Percentiles rank a stretch among this genome's conserved stretches.
Evolutionary conservation across 2,329 filamentous ascomycete genomes (phyloP).

Genomic region (Scopulariopsis brevicaulis): DNA sequence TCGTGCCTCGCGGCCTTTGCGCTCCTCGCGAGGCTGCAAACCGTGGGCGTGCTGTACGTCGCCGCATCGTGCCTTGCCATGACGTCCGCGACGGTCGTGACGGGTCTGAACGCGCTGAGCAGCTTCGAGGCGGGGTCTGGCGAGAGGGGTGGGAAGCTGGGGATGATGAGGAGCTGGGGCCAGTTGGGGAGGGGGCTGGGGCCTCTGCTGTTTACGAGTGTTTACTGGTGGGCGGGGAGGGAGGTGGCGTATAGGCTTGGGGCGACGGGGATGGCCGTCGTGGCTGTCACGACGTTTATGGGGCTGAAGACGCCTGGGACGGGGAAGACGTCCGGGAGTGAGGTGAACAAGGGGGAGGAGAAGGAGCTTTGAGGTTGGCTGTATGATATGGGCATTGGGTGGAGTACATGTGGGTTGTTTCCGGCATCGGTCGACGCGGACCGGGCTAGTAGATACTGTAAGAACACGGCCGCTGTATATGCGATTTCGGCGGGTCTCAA

Average conservation of each 20-base stretch:
- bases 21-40: constrained; percentile 59
- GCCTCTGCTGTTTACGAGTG: constrained; percentile 79
- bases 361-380: constrained; percentile 3
- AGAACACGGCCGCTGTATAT: not conserved
- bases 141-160: constrained; percentile 79
- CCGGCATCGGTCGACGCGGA: not conserved
- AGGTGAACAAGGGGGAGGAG: not conserved
- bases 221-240: constrained; percentile 97
- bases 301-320: constrained; percentile 52
- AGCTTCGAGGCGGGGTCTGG: constrained; percentile 75
- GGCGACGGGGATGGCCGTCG: constrained; percentile 66
- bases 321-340: not conserved
- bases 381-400: not conserved
- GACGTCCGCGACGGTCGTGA: constrained; percentile 91
- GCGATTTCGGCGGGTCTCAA: not conserved
- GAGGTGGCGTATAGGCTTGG: constrained; percentile 77
- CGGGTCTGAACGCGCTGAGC: constrained; percentile 80
- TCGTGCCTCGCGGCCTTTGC: constrained; percentile 72
- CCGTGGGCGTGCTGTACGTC: constrained; percentile 60
- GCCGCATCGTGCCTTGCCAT: constrained; percentile 78
- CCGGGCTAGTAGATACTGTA: not conserved
- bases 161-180: constrained; percentile 69
- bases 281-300: constrained; percentile 59
- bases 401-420: not conserved
- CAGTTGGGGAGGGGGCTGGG: constrained; percentile 82